Conservation (phyloP, 495 filamentous ascomycete species). For the Penicillium cinerascens region DNA sequence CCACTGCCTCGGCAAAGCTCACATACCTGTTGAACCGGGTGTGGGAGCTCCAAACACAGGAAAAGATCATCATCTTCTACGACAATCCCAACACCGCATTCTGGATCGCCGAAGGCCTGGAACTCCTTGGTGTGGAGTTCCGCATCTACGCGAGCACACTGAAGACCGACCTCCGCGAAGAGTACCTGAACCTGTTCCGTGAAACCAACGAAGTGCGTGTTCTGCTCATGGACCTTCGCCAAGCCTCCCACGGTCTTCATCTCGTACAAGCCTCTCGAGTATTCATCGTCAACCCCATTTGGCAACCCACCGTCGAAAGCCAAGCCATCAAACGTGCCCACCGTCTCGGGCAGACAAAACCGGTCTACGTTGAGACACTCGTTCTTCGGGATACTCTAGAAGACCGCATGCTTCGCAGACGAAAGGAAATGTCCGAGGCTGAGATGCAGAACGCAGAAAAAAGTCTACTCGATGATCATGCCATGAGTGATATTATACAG, state of each 20-base stretch:
- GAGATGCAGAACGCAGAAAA: conserved; percentile 68
- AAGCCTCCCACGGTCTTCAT: conserved; percentile 85
- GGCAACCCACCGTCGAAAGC: conserved; percentile 80
- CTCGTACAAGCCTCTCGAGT: conserved; percentile 77
- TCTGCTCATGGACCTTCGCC: conserved; percentile 82
- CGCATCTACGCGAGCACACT: conserved; percentile 81
- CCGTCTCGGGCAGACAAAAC: conserved; percentile 76
- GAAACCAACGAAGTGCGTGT: conserved; percentile 60
- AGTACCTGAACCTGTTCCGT: conserved; percentile 78
- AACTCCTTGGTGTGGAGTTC: conserved; percentile 69
- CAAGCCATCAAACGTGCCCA: conserved; percentile 92
- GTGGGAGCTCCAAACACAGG: conserved; percentile 57
- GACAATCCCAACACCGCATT: conserved; percentile 80
- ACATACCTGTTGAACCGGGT: conserved; percentile 79
- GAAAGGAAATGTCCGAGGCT: conserved; percentile 71
- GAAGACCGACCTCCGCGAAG: conserved; percentile 53
- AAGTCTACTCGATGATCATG: conserved; percentile 67
- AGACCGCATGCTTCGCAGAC: conserved; percentile 72
- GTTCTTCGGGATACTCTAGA: conserved; percentile 80
- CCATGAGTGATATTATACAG: conserved; percentile 76
- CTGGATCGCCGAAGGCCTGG: conserved; percentile 78
- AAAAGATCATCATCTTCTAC: conserved; percentile 93
- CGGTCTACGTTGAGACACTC: conserved; percentile 84
- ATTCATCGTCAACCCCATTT: conserved; percentile 88
- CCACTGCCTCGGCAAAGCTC: conserved; percentile 82